Percentiles rank a stretch among this genome's conserved stretches.
phyloP scores from a whole-genome alignment of 2,329 filamentous ascomycete species.

The Fusarium sp. region DNA sequence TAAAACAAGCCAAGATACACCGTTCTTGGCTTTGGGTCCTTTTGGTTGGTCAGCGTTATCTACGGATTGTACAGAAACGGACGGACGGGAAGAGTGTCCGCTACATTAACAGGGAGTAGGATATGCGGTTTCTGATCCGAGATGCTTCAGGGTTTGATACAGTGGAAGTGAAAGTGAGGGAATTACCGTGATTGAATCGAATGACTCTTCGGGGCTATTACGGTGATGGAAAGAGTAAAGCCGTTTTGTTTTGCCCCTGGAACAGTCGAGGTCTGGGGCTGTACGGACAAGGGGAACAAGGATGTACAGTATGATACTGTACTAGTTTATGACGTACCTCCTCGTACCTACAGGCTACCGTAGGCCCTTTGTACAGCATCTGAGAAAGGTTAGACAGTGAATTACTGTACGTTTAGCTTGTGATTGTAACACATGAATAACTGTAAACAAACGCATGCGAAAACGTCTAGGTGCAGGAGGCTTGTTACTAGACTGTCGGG shows the following conservation, averaged over 20 bases:
- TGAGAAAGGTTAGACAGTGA: too few relatives aligned
- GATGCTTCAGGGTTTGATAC: not conserved
- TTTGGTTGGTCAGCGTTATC: constrained; percentile 26
- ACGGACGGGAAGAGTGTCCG: constrained; percentile 18
- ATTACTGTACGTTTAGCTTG: not conserved
- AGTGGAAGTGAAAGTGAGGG: not conserved
- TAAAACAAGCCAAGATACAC: constrained; percentile 13
- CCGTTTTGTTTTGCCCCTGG: constrained; percentile 26
- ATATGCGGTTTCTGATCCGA: constrained; percentile 5
- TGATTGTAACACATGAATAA: constrained; percentile 3
- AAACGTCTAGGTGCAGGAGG: not conserved
- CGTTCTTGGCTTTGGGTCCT: constrained; percentile 7
- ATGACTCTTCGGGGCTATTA: constrained; percentile 10
- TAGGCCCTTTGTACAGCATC: too few relatives aligned
- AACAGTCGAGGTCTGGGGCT: constrained; percentile 1
- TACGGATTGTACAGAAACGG: constrained; percentile 22
- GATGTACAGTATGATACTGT: not conserved
- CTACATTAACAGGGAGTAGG: not conserved
- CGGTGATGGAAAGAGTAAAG: constrained; percentile 20
- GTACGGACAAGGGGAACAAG: constrained; percentile 4
- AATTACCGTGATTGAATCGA: constrained; percentile 9
- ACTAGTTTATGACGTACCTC: constrained; percentile 32
- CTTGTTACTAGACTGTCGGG: not conserved
- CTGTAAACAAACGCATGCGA: not conserved
- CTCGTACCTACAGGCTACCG: too few relatives aligned